A percentile compares a stretch with the other conserved stretches of the same genome.
phyloP scores from a whole-genome alignment of 2,329 filamentous ascomycete genomes.

The Ophiostoma australiae region DNA sequence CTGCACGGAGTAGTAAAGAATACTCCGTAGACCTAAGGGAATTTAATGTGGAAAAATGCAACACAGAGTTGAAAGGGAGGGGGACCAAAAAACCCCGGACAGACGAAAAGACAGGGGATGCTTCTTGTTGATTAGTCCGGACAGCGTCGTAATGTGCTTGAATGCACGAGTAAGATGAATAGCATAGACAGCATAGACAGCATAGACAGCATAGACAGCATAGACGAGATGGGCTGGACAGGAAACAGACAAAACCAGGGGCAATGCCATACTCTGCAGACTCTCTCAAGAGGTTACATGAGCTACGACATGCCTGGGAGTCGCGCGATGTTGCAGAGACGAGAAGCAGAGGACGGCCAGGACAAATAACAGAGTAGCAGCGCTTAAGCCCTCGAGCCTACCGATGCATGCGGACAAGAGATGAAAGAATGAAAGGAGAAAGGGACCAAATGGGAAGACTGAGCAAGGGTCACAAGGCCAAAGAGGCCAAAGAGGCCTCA shows the following conservation, averaged over 20 bases:
- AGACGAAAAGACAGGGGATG: background rate
- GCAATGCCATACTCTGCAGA: background rate
- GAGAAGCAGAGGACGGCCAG: background rate
- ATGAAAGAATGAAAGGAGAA: conserved; percentile 4
- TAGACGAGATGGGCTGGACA: conserved; percentile 8
- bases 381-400: background rate
- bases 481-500: background rate
- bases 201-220: too few relatives aligned
- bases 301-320: background rate
- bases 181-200: background rate
- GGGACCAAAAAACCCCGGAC: background rate
- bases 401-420: conserved; percentile 6
- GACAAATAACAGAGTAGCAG: background rate
- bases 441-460: background rate
- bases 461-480: background rate
- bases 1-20: background rate
- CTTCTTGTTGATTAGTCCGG: background rate
- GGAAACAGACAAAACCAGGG: background rate
- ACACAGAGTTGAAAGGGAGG: background rate
- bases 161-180: background rate
- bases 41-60: conserved; percentile 9
- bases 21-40: conserved; percentile 6
- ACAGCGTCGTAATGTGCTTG: background rate
- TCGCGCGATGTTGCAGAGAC: background rate
- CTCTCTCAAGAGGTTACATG: background rate